Base-by-base conservation (phyloP, 345 rosid genomes). In the Garcia nutans region DNA sequence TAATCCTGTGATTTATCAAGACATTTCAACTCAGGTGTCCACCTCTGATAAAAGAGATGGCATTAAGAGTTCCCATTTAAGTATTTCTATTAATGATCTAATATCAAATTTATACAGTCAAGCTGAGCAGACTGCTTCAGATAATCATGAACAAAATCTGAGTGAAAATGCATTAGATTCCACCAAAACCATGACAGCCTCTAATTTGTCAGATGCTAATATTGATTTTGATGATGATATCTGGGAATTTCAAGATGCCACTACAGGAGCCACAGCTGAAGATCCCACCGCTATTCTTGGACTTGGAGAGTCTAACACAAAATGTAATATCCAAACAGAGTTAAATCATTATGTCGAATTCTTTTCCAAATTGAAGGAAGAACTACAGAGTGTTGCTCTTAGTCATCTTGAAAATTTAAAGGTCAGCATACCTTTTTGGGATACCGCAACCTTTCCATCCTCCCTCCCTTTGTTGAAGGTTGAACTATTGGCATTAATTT, bases 31-130 rank as follows among this genome's bases (percentile, higher is more conserved):
- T 78, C 73, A 68, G 74, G 78, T 65, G 56, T 52, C 52, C 20
- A 75, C 79, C 70, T 61, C 77, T 13, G 69, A 78, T 6, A 22
- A 65, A 67, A 83, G 49, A 59, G 86, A 75, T 57, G 79, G 64
- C 59, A 28, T 74, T 72, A 88, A 84, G 78, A 72, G 78, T 70
- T 76, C 78, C 42, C 52, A 37, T 81, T 70, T 89, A 71, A 76
- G 67, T 74, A 64, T 82, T 66, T 83, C 92, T 44, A 84, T 95
- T 71, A 82, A 44, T 65, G 98, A 95, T 87, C 90, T 95, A 31
- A 84, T 95, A 71, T 88, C 99, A 67, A 93, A 82, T 83, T 85
- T 91, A 77, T 95, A 93, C 80, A 77, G 82, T 86, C 91, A 91
- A 85, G 79, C 88, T 73, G 86, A 83, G 74, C 87, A 76, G 73